Evolutionary conservation across 2,329 filamentous ascomycete species (phyloP).

Genomic region (Atkinsonella texensis): DNA sequence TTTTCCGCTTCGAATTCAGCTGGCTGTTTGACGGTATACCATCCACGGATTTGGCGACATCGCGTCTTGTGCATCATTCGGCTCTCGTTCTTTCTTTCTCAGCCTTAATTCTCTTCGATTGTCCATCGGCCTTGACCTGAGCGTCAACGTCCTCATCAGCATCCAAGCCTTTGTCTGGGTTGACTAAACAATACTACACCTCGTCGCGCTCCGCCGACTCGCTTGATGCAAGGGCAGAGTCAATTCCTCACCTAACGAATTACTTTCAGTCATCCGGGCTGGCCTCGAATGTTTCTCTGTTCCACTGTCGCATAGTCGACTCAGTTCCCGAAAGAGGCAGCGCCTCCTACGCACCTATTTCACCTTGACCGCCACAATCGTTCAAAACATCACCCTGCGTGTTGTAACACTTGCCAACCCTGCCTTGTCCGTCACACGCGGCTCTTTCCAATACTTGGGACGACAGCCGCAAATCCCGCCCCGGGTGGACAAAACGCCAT

Average conservation of each 20-base stretch:
- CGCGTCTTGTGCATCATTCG: slow-evolving; percentile 12
- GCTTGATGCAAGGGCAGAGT: slow-evolving; percentile 35
- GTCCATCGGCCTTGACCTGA: slow-evolving; percentile 1
- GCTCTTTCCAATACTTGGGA: not conserved
- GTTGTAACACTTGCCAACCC: not conserved
- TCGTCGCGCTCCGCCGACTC: slow-evolving; percentile 21
- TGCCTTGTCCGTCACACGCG: not conserved
- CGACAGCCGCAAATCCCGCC: not conserved
- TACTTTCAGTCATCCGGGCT: slow-evolving; percentile 28
- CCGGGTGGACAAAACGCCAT: slow-evolving; percentile 16
- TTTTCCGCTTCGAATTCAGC: slow-evolving; percentile 9
- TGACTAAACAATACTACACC: slow-evolving; percentile 17
- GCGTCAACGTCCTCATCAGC: slow-evolving; percentile 15
- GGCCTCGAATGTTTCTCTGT: slow-evolving; percentile 31
- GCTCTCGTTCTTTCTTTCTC: slow-evolving; percentile 10
- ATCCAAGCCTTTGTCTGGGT: slow-evolving; percentile 25
- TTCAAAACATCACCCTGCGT: not conserved
- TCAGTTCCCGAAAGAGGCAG: slow-evolving; percentile 17
- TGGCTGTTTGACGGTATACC: slow-evolving; percentile 11
- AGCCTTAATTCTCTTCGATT: slow-evolving; percentile 1
- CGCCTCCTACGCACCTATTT: slow-evolving; percentile 17
- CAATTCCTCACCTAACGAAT: slow-evolving; percentile 18
- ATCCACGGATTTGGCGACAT: slow-evolving; percentile 10
- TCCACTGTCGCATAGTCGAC: slow-evolving; percentile 10
- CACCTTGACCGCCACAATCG: not conserved